Conservation (phyloP, 495 filamentous ascomycete genomes). For the Trichoderma erinaceum region DNA sequence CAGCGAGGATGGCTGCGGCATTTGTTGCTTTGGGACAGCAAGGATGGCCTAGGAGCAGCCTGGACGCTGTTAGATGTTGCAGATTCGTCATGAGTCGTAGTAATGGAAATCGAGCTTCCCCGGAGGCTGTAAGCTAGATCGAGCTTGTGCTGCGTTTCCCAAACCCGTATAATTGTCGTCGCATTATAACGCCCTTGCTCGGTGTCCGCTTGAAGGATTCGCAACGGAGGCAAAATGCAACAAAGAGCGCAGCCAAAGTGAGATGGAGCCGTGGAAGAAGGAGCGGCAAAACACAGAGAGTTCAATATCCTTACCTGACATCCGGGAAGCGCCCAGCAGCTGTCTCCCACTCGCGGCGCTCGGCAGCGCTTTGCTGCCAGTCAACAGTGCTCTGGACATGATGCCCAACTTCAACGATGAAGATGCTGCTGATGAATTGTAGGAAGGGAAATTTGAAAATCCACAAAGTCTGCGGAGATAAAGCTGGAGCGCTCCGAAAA, state of each 20-base stretch:
- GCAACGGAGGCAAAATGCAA: not conserved
- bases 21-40: not conserved
- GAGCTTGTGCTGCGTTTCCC: not conserved
- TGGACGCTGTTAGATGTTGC: too few relatives aligned
- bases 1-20: not conserved
- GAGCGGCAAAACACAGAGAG: not conserved
- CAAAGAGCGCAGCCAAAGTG: not conserved
- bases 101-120: not conserved
- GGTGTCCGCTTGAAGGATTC: not conserved
- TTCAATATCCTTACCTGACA: not conserved
- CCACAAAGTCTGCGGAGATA: not conserved
- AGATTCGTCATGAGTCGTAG: too few relatives aligned
- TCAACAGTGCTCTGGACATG: not conserved
- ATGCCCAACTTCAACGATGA: not conserved
- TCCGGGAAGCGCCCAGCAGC: not conserved
- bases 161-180: not conserved
- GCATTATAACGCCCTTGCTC: not conserved
- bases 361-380: not conserved
- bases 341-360: not conserved
- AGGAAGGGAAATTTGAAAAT: not conserved
- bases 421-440: not conserved
- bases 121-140: not conserved
- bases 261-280: not conserved
- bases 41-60: not conserved
- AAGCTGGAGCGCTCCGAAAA: not conserved